Evolutionary conservation across 192 early-diverging fungal species (phyloP), one percentile per base, ranked within the genome.

Genomic region (Backusella morwellensis): DNA sequence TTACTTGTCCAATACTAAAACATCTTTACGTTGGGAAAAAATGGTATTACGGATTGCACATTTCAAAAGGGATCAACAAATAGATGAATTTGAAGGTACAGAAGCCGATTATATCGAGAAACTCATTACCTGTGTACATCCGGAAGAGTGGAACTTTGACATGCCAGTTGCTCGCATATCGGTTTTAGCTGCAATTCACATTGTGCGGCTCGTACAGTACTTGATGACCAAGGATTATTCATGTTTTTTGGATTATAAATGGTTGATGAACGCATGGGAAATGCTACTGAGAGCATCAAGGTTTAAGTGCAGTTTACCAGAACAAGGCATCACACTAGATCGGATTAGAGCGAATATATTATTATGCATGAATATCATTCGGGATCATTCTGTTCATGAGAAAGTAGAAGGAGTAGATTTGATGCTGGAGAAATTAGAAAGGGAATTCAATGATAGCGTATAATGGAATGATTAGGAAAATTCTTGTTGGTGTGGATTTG

Each of bases 161-260:
- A 21, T 23, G 54, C 68, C 34, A 38, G 19, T 36, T 2, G 68
- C 68, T 36, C 35, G 35, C 4, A 26, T 41, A 19, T 42, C 70
- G 5, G 41, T 72, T 19, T 11, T 26, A 29, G 40, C 21, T 7
- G 70, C 44, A 11, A 26, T 72, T 32, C 23, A 72, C 44, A 50
- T 34, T 6, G 70, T 72, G 8, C 42, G 70, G 9, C 6, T 72
- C 14, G 21, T 72, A 32, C 70, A 72, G 26, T 72, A 44, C 19
- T 34, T 72, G 5, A 4, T 42, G 14, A 44, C 42, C 29, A 72
- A 14, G 7, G 42, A 52, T 4, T 47, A 72, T 34, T 21, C 41
- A 14, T 72, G 70, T 41, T 72, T 72, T 23, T 19, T 72, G 4
- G 70, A 72, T 52, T 52, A 44, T 12, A 50, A 17, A 34, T 72